These are phyloP conservation scores for Furcasterigmium furcatum DNA, from an alignment of 2,329 filamentous ascomycete genomes.

Conservation along the genomic window DNA sequence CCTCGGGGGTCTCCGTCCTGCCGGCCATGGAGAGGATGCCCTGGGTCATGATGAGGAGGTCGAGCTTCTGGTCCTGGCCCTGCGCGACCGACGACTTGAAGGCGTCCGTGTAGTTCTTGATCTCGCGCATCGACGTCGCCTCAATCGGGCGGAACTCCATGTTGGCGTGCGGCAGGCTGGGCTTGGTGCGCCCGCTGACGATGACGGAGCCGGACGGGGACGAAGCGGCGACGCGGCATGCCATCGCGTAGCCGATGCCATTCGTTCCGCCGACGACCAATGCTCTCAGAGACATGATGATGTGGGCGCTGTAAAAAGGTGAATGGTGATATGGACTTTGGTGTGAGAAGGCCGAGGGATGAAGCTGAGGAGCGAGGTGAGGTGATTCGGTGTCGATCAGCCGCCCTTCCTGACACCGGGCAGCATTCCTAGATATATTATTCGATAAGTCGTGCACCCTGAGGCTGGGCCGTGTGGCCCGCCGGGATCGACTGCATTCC, in stretches of 20 bases:
- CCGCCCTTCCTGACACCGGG: too few species aligned
- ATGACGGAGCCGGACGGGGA: conserved; percentile 20
- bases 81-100: conserved; percentile 18
- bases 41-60: conserved; percentile 42
- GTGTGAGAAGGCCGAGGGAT: too few species aligned
- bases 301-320: too few species aligned
- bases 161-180: conserved; percentile 24
- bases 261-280: conserved; percentile 31
- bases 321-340: too few species aligned
- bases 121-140: conserved; percentile 26
- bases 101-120: conserved; percentile 25
- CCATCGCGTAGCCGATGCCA: conserved; percentile 31
- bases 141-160: conserved; percentile 26
- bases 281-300: conserved; percentile 14
- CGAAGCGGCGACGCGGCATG: conserved; percentile 25
- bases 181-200: conserved; percentile 27
- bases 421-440: too few species aligned
- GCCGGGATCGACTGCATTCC: too few species aligned
- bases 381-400: too few species aligned
- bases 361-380: too few species aligned
- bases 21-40: conserved; percentile 21
- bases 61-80: conserved; percentile 29
- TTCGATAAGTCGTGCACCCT: too few species aligned
- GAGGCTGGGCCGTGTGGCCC: too few species aligned
- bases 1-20: conserved; percentile 50